These are phyloP conservation scores for Trichoderma virens DNA, from an alignment of 495 filamentous ascomycete species.

Conservation along the genomic window DNA sequence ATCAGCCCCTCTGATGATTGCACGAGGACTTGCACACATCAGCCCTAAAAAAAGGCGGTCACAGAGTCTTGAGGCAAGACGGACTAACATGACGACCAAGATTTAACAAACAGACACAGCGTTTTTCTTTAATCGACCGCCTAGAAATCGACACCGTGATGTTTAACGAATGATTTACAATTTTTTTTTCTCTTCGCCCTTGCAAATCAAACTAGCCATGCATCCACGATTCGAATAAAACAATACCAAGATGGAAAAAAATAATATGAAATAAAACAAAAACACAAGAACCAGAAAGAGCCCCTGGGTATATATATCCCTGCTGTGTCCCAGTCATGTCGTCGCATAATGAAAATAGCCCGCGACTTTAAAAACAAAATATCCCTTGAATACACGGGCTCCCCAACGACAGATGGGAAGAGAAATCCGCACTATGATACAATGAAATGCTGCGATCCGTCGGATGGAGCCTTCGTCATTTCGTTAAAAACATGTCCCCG, in stretches of 20 bases:
- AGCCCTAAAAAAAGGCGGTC: too few species aligned
- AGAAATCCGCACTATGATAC: neutral
- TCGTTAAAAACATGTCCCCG: conserved; percentile 7
- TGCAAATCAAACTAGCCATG: neutral
- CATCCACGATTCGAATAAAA: neutral
- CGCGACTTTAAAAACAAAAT: neutral
- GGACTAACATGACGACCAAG: too few species aligned
- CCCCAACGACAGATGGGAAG: neutral
- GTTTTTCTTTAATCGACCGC: neutral
- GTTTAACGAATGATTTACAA: neutral
- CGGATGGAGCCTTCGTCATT: conserved; percentile 4
- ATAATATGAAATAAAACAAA: neutral
- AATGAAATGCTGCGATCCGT: conserved; percentile 6
- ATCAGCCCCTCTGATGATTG: too few species aligned
- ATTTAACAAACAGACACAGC: neutral
- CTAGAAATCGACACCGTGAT: neutral
- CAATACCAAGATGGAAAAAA: neutral
- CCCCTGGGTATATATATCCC: conserved; percentile 1
- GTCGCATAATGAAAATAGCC: neutral
- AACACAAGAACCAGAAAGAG: neutral
- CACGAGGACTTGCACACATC: too few species aligned
- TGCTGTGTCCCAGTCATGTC: conserved; percentile 4
- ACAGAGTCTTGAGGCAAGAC: too few species aligned
- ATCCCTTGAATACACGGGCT: neutral
- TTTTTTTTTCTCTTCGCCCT: neutral